These are phyloP conservation scores for Auricularia auricula-judae DNA, from an alignment of 768 basidiomycete species.

Conservation along the genomic window DNA sequence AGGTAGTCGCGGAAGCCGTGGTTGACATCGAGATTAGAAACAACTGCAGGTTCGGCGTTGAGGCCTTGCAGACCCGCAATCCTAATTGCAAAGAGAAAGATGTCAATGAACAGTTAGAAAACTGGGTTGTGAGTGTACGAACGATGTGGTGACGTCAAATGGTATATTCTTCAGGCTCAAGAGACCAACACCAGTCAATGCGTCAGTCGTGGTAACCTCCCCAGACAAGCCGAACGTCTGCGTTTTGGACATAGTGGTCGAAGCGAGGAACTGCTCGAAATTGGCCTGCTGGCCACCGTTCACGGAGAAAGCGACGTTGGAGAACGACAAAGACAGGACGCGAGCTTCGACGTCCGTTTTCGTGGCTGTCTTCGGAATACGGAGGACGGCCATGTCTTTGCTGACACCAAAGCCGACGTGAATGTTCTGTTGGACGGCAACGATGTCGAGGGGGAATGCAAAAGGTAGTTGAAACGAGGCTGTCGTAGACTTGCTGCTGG, in stretches of 20 bases:
- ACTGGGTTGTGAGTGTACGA: conserved; percentile 35
- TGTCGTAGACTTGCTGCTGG: conserved; percentile 48
- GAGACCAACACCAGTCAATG: conserved; percentile 55
- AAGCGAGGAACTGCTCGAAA: conserved; percentile 55
- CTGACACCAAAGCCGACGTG: conserved; percentile 36
- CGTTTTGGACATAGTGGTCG: conserved; percentile 38
- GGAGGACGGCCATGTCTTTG: conserved; percentile 46
- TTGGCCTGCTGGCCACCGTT: conserved; percentile 33
- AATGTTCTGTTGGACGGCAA: conserved; percentile 48
- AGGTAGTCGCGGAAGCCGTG: conserved; percentile 56
- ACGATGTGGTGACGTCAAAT: background rate
- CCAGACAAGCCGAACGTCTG: conserved; percentile 45
- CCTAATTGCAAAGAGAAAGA: conserved; percentile 7
- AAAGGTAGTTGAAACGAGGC: conserved; percentile 46
- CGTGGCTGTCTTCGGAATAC: conserved; percentile 44
- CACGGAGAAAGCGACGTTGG: conserved; percentile 47
- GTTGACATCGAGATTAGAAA: conserved; percentile 51
- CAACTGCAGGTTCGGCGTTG: conserved; percentile 41
- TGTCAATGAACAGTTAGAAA: conserved; percentile 31
- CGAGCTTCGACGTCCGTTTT: conserved; percentile 52
- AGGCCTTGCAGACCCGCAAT: conserved; percentile 59
- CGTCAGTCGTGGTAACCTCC: conserved; percentile 33
- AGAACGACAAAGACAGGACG: conserved; percentile 50
- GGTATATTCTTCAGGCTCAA: conserved; percentile 19
- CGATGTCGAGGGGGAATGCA: conserved; percentile 57